These are phyloP conservation scores for Curvularia sp. DNA, from an alignment of 2,329 filamentous ascomycete species.

Conservation along the genomic window DNA sequence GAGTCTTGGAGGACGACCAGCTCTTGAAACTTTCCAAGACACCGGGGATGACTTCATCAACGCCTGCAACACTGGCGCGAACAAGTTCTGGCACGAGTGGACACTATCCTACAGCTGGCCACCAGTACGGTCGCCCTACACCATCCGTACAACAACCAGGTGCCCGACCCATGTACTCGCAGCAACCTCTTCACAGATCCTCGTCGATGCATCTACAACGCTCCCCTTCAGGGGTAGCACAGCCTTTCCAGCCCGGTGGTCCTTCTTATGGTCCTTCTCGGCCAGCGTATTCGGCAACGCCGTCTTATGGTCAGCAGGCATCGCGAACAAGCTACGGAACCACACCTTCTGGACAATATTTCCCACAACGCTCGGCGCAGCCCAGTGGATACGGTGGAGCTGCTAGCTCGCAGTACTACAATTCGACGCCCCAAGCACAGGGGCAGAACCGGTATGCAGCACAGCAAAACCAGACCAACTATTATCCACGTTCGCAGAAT, in stretches of 20 bases:
- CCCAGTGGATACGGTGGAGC: slow-evolving; percentile 38
- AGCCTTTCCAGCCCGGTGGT: slow-evolving; percentile 39
- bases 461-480: slow-evolving; percentile 41
- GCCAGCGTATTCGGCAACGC: slow-evolving; percentile 37
- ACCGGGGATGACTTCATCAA: slow-evolving; percentile 41
- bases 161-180: slow-evolving; percentile 44
- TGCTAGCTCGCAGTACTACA: slow-evolving; percentile 43
- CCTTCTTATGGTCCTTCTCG: slow-evolving; percentile 39
- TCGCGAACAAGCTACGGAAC: slow-evolving; percentile 39
- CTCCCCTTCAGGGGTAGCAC: slow-evolving; percentile 39
- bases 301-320: slow-evolving; percentile 43
- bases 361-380: slow-evolving; percentile 40
- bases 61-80: slow-evolving; percentile 39
- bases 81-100: slow-evolving; percentile 35
- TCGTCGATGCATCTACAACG: slow-evolving; percentile 48
- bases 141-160: slow-evolving; percentile 33
- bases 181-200: slow-evolving; percentile 46
- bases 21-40: slow-evolving; percentile 53
- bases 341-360: slow-evolving; percentile 38
- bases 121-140: slow-evolving; percentile 46
- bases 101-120: slow-evolving; percentile 37
- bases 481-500: slow-evolving; percentile 44
- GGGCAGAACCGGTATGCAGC: slow-evolving; percentile 42
- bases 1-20: slow-evolving; percentile 85
- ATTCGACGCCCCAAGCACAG: slow-evolving; percentile 43